phyloP scores from a whole-genome alignment of 768 basidiomycete genomes.

The Collybia mongolica region DNA sequence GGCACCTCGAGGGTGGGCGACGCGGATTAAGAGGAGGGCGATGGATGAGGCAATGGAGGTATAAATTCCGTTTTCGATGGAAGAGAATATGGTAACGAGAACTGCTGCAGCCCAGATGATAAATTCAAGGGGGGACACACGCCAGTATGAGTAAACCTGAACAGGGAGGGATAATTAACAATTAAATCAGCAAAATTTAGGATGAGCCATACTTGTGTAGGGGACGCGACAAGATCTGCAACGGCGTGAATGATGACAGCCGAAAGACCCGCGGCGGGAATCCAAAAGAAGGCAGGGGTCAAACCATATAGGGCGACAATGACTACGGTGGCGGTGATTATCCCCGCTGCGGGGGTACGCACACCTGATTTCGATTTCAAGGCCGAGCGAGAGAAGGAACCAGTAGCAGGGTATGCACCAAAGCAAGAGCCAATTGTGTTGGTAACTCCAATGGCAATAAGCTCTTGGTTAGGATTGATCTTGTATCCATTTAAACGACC shows the following conservation, averaged over 20 bases:
- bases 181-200: background rate
- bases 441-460: conserved; percentile 97
- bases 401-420: conserved; percentile 93
- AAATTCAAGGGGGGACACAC: conserved; percentile 90
- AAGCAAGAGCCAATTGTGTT: conserved; percentile 91
- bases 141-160: conserved; percentile 88
- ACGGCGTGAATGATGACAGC: conserved; percentile 96
- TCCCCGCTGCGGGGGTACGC: conserved; percentile 90
- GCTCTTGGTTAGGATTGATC: conserved; percentile 90
- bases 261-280: conserved; percentile 77
- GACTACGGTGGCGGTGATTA: conserved; percentile 83
- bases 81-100: conserved; percentile 87
- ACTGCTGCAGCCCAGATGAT: conserved; percentile 87
- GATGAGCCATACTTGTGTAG: conserved; percentile 45
- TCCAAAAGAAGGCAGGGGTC: conserved; percentile 91
- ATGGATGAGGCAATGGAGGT: conserved; percentile 79
- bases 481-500: conserved; percentile 95
- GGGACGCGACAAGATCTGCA: conserved; percentile 83
- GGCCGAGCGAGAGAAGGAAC: conserved; percentile 98
- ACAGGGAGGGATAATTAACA: conserved; percentile 1
- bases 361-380: conserved; percentile 96
- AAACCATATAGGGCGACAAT: conserved; percentile 94
- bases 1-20: conserved; percentile 84
- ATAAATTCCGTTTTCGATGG: conserved; percentile 92
- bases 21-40: conserved; percentile 77